Conservation (phyloP, 352 stramenopile genomes). For the Globisporangium lucens region DNA sequence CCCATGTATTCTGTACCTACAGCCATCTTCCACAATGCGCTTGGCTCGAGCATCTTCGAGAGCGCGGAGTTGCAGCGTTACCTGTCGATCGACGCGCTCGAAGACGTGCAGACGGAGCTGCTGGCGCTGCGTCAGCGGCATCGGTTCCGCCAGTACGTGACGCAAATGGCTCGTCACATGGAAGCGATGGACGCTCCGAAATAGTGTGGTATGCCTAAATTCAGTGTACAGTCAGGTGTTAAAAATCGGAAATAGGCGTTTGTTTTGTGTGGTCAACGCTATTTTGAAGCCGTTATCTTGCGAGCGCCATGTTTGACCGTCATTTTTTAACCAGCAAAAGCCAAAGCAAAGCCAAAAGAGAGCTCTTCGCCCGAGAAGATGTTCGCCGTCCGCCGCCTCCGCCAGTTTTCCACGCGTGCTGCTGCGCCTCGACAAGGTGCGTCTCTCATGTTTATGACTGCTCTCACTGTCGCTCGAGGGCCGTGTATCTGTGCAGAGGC, state of each 20-base stretch:
- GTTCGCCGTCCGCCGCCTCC: slow-evolving; percentile 34
- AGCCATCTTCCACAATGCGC: slow-evolving; percentile 36
- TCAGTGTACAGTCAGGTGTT: not conserved
- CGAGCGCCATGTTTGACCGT: not conserved
- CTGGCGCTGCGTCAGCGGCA: slow-evolving; percentile 38
- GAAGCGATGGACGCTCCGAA: slow-evolving; percentile 9
- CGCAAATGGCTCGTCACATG: slow-evolving; percentile 22
- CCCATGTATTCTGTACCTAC: not conserved
- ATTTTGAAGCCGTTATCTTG: not conserved
- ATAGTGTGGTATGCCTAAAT: slow-evolving; percentile 5
- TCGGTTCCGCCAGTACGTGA: slow-evolving; percentile 57
- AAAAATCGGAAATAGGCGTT: slow-evolving; percentile 1
- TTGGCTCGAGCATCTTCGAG: slow-evolving; percentile 14
- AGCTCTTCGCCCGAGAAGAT: slow-evolving; percentile 16
- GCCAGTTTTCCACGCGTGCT: slow-evolving; percentile 34
- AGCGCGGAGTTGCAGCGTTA: slow-evolving; percentile 10
- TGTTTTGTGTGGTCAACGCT: slow-evolving; percentile 1
- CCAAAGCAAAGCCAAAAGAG: slow-evolving; percentile 3
- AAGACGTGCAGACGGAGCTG: slow-evolving; percentile 36
- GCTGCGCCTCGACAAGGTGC: slow-evolving; percentile 39
- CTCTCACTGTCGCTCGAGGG: not conserved
- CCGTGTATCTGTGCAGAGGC: too few relatives aligned
- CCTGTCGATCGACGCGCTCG: slow-evolving; percentile 19
- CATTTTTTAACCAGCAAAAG: slow-evolving; percentile 14
- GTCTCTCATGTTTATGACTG: not conserved